Conservation (phyloP, 345 rosid species). For the Gossypium sturtianum region DNA sequence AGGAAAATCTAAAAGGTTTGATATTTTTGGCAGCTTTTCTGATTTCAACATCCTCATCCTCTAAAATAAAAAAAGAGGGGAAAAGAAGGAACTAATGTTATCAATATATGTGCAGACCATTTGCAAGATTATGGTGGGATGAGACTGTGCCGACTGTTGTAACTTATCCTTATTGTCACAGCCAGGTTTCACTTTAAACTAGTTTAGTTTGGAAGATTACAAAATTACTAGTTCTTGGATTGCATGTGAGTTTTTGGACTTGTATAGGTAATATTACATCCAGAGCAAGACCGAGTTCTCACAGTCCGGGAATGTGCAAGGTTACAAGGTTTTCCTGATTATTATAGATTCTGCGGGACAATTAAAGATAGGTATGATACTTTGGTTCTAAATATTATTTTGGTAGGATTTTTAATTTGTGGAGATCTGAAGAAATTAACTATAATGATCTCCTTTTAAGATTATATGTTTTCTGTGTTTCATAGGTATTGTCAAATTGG, state of each 20-base stretch:
- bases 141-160: slow-evolving; percentile 81
- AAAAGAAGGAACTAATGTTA: neutral
- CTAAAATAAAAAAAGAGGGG: neutral
- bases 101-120: slow-evolving; percentile 47
- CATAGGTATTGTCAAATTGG: slow-evolving; percentile 84
- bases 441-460: neutral
- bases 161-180: slow-evolving; percentile 52
- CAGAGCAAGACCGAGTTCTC: slow-evolving; percentile 89
- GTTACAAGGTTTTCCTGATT: slow-evolving; percentile 97
- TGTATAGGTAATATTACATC: slow-evolving; percentile 67
- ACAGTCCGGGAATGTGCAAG: slow-evolving; percentile 87
- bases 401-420: neutral
- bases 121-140: slow-evolving; percentile 95
- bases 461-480: neutral
- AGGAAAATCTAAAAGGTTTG: slow-evolving; percentile 87
- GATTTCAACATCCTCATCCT: neutral
- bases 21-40: slow-evolving; percentile 8
- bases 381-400: neutral
- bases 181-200: slow-evolving; percentile 46
- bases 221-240: slow-evolving; percentile 2
- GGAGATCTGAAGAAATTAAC: neutral
- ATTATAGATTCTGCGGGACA: slow-evolving; percentile 76
- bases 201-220: slow-evolving; percentile 9
- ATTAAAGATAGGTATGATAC: slow-evolving; percentile 53
- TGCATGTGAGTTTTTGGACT: slow-evolving; percentile 12